Conservation (phyloP, 305 asterid species). For the Solanum hybrid region DNA sequence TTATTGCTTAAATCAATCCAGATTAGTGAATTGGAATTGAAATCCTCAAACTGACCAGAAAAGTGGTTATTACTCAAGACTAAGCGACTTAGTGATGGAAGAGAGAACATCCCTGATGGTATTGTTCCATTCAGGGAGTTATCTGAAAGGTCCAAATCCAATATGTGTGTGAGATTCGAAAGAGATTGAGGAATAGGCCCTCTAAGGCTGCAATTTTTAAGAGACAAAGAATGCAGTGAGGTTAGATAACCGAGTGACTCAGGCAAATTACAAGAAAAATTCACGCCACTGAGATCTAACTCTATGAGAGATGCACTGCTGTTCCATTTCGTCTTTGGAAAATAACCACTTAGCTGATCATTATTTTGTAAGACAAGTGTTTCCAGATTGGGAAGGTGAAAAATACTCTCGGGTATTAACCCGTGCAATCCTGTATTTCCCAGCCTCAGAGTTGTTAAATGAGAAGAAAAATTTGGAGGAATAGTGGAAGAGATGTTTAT, state of each 20-base stretch:
- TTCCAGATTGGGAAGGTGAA: not conserved
- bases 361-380: not conserved
- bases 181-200: not conserved
- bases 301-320: rapidly evolving
- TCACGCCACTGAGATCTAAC: not conserved
- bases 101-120: not conserved
- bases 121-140: not conserved
- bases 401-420: not conserved
- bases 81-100: too few relatives aligned
- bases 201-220: not conserved
- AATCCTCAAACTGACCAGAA: not conserved
- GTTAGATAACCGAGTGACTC: not conserved
- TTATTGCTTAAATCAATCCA: not conserved
- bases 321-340: not conserved
- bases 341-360: not conserved
- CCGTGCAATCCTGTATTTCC: rapidly evolving
- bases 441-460: not conserved
- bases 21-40: not conserved
- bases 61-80: not conserved
- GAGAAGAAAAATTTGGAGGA: not conserved
- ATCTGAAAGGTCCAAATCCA: not conserved
- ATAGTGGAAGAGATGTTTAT: not conserved
- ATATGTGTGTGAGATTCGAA: not conserved
- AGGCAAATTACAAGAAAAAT: not conserved
- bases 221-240: not conserved